Evolutionary conservation across 495 filamentous ascomycete genomes (phyloP).

Genomic region (Hyaloscypha variabilis): DNA sequence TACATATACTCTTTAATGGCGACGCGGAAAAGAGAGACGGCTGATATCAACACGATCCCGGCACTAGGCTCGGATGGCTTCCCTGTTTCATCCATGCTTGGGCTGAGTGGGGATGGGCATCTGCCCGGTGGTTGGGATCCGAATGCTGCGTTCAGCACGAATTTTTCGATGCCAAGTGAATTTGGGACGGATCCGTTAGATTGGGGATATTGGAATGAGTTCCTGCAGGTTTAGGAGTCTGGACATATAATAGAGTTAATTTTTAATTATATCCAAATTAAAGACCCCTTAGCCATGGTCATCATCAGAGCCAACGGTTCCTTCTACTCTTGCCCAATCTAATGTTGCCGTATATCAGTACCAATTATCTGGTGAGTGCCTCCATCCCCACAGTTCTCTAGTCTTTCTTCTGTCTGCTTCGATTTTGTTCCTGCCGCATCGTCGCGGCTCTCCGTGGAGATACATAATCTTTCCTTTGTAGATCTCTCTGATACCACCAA

Average conservation of each 20-base stretch:
- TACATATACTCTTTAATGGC: conserved; percentile 1
- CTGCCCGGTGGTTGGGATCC: neutral
- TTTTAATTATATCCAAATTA: too few species aligned
- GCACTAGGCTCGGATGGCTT: neutral
- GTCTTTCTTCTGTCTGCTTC: too few species aligned
- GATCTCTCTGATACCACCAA: too few species aligned
- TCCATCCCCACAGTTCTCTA: too few species aligned
- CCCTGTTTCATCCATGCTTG: neutral
- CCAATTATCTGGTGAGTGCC: too few species aligned
- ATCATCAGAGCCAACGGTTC: too few species aligned
- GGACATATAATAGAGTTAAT: too few species aligned
- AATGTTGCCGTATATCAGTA: too few species aligned
- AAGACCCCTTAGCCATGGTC: neutral
- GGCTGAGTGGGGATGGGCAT: neutral
- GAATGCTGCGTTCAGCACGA: neutral
- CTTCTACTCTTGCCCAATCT: too few species aligned
- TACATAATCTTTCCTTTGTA: too few species aligned
- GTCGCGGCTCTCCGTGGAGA: too few species aligned
- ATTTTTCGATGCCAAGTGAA: neutral
- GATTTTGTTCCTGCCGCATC: too few species aligned
- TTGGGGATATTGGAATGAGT: conserved; percentile 2
- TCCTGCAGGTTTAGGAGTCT: neutral
- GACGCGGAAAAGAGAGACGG: neutral
- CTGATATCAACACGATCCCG: neutral
- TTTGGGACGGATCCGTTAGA: conserved; percentile 3